Evolutionary conservation across 1,139 yeast genomes (phyloP).

Genomic region (Taiozyma onychis): DNA sequence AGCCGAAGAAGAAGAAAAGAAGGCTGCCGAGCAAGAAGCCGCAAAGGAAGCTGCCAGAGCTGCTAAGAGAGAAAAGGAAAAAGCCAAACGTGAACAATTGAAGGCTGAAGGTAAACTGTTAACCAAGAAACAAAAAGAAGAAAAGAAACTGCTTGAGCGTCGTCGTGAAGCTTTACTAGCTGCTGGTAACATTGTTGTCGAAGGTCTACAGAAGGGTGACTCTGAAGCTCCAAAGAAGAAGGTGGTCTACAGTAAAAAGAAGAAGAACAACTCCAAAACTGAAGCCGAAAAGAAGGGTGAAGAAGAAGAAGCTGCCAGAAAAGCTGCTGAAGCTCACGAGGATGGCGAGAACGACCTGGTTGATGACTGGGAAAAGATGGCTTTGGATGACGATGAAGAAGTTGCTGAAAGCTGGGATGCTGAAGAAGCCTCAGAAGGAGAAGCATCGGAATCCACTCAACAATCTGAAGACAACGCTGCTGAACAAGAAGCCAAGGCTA

Average conservation of each 20-base stretch:
- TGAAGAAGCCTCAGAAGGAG: constrained; percentile 11
- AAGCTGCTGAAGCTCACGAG: constrained; percentile 20
- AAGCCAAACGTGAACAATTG: constrained; percentile 68
- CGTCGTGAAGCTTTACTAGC: constrained; percentile 84
- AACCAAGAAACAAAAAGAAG: constrained; percentile 94
- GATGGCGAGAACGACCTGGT: constrained; percentile 18
- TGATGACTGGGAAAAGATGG: constrained; percentile 25
- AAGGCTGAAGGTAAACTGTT: constrained; percentile 89
- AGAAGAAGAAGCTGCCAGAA: constrained; percentile 25
- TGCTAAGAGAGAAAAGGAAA: constrained; percentile 78
- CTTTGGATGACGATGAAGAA: constrained; percentile 32
- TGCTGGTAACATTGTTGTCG: constrained; percentile 67
- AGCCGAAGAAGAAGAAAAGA: constrained; percentile 51
- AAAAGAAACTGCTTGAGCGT: constrained; percentile 77
- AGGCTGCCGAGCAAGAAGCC: constrained; percentile 46
- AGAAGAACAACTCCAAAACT: constrained; percentile 36
- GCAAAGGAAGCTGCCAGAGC: constrained; percentile 66
- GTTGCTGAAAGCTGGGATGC: constrained; percentile 66
- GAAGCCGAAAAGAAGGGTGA: constrained; percentile 22
- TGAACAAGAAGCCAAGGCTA: constrained; percentile 13
- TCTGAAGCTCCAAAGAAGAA: constrained; percentile 48
- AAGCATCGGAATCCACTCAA: constrained; percentile 24
- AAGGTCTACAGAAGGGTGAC: constrained; percentile 52
- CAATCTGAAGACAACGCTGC: constrained; percentile 17
- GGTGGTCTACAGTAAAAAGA: constrained; percentile 73